Evolutionary conservation across 2,329 filamentous ascomycete genomes (phyloP).

Genomic region (Pseudogymnoascus sp.): DNA sequence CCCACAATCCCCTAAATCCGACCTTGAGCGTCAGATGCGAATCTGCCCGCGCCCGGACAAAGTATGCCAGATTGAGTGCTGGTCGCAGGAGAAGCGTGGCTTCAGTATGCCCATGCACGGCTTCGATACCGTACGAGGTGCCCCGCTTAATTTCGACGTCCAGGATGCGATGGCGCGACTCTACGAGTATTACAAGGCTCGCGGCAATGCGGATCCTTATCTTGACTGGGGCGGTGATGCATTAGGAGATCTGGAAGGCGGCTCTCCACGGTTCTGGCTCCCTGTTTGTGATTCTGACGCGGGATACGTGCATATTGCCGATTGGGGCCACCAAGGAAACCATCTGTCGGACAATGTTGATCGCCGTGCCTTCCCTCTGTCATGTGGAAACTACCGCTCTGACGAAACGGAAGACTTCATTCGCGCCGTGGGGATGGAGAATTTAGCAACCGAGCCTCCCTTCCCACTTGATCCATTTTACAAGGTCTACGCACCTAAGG

Average conservation of each 20-base stretch:
- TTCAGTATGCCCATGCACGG: slow-evolving; percentile 7
- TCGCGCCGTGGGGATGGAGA: background rate
- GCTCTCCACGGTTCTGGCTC: slow-evolving; percentile 2
- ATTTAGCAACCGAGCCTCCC: background rate
- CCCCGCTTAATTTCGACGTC: background rate
- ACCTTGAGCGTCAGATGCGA: background rate
- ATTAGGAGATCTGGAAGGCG: background rate
- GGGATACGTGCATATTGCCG: slow-evolving; percentile 4
- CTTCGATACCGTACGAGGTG: background rate
- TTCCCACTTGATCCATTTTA: background rate
- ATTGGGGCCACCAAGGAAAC: background rate
- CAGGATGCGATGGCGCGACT: background rate
- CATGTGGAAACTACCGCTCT: slow-evolving; percentile 2
- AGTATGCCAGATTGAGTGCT: slow-evolving; percentile 9
- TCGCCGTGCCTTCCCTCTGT: background rate
- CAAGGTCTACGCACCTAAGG: background rate
- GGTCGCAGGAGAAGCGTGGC: slow-evolving; percentile 7
- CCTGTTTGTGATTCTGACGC: slow-evolving; percentile 3
- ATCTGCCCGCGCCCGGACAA: slow-evolving; percentile 6
- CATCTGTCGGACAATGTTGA: slow-evolving; percentile 2
- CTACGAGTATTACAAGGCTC: background rate
- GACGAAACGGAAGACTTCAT: slow-evolving; percentile 4
- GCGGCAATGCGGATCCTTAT: background rate
- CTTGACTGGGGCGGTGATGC: background rate
- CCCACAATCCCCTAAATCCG: background rate